Evolutionary conservation across 305 asterid species (phyloP), one percentile per base, ranked within the genome.

Genomic region (Nicotiana rustica): DNA sequence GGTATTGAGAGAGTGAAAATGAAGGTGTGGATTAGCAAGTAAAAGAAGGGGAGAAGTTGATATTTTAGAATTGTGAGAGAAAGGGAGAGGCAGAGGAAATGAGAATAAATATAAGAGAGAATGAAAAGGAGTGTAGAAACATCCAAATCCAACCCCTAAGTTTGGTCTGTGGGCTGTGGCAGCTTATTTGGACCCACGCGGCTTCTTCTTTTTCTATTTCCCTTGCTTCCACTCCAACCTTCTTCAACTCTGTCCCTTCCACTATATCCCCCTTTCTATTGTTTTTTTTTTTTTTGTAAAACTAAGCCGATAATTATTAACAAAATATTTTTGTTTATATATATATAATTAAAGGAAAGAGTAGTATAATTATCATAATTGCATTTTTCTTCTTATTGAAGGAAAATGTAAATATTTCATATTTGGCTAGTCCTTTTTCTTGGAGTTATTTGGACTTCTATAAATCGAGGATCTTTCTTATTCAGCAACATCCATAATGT

Each of bases 191-290:
- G 92, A 64, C 93, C 94, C 90, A 90, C 93, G 17, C 90, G 91
- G 78, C 80, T 82, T 84, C 36, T 60, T 31, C 76, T 78, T 85
- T 78, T 82, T 78, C 14, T 59, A 57, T 80, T 86, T 82, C 84
- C 91, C 75, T 88, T 79, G 81, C 92, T 91, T 91, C 71, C 86
- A 88, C 91, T 90, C 89, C 57, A 90, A 85, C 84, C 88, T 77
- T 76, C 78, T 36, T 66, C 71, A 49, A 47, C 47, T 3, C 17
- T 41, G 17, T 19, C 21, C 71, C 67, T 36, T 44, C 66, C 77
- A 61, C 82, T 59, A 15, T 35, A 29, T 29, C 52, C 59, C 41
- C 25, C 35, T 77, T 8, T 70, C 33, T 36, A 1, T 7, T 68
- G 10, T 33, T 12, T 29, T 65, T 15, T 14, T 14, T 65, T 25